Evolutionary conservation across 2,329 filamentous ascomycete species (phyloP).

Genomic region (Penicillium frequentans): DNA sequence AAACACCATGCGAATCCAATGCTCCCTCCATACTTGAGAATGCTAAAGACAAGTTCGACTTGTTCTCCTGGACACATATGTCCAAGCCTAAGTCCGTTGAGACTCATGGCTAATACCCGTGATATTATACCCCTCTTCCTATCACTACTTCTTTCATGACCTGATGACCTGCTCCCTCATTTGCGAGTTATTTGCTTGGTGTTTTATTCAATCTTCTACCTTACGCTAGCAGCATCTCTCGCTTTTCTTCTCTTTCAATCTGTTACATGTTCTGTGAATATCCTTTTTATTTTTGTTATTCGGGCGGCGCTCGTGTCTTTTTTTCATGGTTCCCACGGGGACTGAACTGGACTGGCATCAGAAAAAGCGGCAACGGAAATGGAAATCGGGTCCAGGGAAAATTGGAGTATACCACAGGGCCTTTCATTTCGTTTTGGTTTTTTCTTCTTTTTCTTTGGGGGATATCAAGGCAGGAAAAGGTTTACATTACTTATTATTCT

Average conservation of each 20-base stretch:
- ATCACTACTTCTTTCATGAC: slow-evolving; percentile 11
- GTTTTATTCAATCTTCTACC: slow-evolving; percentile 8
- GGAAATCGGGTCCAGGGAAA: slow-evolving; percentile 12
- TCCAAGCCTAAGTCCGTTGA: slow-evolving; percentile 43
- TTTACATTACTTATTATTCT: not conserved
- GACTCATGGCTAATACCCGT: slow-evolving; percentile 31
- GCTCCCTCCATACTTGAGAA: slow-evolving; percentile 35
- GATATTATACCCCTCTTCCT: slow-evolving; percentile 1
- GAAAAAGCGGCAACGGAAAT: slow-evolving; percentile 22
- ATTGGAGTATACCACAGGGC: slow-evolving; percentile 19
- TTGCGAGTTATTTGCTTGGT: slow-evolving; percentile 8
- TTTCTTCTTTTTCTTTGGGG: slow-evolving; percentile 6
- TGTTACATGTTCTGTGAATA: slow-evolving; percentile 23
- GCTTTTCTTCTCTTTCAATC: not conserved
- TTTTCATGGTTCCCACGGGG: slow-evolving; percentile 9
- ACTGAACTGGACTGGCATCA: slow-evolving; percentile 19
- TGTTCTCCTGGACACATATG: slow-evolving; percentile 52
- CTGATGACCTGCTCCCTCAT: slow-evolving; percentile 21
- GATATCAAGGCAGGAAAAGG: slow-evolving; percentile 5
- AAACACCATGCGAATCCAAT: slow-evolving; percentile 23
- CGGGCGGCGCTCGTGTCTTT: slow-evolving; percentile 17
- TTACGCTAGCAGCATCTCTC: slow-evolving; percentile 17
- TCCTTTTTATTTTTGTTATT: slow-evolving; percentile 7
- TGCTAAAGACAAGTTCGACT: slow-evolving; percentile 54
- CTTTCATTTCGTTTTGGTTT: slow-evolving; percentile 9